phyloP scores from a whole-genome alignment of 2,329 filamentous ascomycete species.

The Apiospora rasikravindrae region DNA sequence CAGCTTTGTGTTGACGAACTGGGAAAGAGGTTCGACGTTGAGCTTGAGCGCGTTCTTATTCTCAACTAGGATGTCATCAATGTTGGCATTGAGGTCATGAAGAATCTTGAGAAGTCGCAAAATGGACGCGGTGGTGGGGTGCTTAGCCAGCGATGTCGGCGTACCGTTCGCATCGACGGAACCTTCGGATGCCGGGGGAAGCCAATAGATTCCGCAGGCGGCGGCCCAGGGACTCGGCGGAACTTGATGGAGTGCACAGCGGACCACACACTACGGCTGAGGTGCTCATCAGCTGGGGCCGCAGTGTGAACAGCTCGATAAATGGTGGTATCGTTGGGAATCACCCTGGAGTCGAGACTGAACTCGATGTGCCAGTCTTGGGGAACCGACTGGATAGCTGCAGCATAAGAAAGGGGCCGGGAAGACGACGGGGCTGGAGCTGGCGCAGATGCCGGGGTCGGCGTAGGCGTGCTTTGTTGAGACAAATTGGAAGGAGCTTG shows the following conservation, averaged over 20 bases:
- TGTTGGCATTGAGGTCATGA: constrained; percentile 89
- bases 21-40: constrained; percentile 81
- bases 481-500: constrained; percentile 41
- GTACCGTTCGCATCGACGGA: constrained; percentile 61
- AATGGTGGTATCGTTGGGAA: constrained; percentile 91
- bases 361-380: constrained; percentile 99
- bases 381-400: constrained; percentile 78
- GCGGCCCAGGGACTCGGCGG: constrained; percentile 81
- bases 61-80: constrained; percentile 87
- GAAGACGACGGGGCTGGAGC: constrained; percentile 52
- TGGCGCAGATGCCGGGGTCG: constrained; percentile 47
- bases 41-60: constrained; percentile 73
- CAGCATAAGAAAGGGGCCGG: constrained; percentile 80
- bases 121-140: constrained; percentile 85
- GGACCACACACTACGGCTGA: constrained; percentile 84
- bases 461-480: constrained; percentile 46
- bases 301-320: constrained; percentile 88
- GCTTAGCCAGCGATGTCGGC: constrained; percentile 80
- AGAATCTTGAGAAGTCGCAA: constrained; percentile 86
- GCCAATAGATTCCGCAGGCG: constrained; percentile 72
- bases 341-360: constrained; percentile 80
- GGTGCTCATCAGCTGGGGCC: constrained; percentile 62
- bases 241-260: constrained; percentile 91
- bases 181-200: constrained; percentile 60
- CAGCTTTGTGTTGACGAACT: constrained; percentile 98